Percentiles rank a stretch among this genome's conserved stretches.
Conservation (phyloP, 495 filamentous ascomycete species). For the Immersiella caudata region DNA sequence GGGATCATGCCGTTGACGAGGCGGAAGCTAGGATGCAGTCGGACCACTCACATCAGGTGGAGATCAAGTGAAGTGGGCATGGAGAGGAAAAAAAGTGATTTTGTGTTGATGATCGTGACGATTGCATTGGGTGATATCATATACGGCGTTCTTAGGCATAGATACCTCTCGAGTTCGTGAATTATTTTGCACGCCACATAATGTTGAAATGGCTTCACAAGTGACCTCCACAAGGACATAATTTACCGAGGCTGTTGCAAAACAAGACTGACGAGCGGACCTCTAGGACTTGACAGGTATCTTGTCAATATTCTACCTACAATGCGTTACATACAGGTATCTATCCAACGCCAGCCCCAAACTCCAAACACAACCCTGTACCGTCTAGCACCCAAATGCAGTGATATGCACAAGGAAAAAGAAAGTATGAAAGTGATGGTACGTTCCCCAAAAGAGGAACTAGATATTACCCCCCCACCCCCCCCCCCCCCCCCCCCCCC, state of each 20-base stretch:
- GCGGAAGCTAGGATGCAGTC: slow-evolving; percentile 34
- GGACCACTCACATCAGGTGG: slow-evolving; percentile 27
- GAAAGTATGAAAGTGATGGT: background rate
- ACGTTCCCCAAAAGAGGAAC: slow-evolving; percentile 5
- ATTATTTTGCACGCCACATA: background rate
- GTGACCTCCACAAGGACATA: no score
- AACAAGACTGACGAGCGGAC: no score
- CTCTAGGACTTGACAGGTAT: no score
- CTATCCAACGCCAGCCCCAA: no score
- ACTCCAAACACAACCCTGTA: no score
- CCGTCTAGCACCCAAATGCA: background rate
- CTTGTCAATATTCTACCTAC: no score
- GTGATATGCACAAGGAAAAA: background rate
- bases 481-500: no score
- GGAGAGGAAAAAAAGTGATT: background rate
- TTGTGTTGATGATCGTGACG: background rate
- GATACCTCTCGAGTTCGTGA: background rate
- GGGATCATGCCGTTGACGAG: slow-evolving; percentile 36
- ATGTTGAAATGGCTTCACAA: background rate
- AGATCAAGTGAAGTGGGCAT: slow-evolving; percentile 20
- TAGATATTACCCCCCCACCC: background rate
- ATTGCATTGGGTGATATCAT: background rate
- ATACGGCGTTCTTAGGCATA: background rate
- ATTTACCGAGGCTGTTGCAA: no score
- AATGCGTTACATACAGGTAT: no score